A percentile compares a stretch with the other conserved stretches of the same genome.
These are phyloP conservation scores for Russula vinacea DNA, from an alignment of 768 basidiomycete species.

Conservation along the genomic window DNA sequence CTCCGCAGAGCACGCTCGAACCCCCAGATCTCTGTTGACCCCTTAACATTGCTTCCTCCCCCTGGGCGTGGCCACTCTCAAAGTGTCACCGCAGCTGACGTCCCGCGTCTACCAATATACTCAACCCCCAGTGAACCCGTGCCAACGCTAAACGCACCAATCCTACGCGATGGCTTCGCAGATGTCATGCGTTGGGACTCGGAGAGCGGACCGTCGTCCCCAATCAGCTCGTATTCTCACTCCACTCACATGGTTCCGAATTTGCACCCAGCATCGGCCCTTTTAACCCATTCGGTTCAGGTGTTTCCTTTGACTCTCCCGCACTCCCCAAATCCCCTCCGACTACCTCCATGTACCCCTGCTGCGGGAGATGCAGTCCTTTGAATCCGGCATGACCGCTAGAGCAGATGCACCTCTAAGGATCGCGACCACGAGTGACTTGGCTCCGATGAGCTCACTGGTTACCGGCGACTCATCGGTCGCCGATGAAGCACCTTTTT, in stretches of 20 bases:
- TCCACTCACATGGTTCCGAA: conserved; percentile 11
- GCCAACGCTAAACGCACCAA: conserved; percentile 31
- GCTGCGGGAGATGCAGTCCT: conserved; percentile 83
- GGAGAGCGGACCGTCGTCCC: conserved; percentile 38
- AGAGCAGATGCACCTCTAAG: conserved; percentile 45
- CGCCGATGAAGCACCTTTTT: conserved; percentile 7
- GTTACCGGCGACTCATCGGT: not conserved
- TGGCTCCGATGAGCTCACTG: conserved; percentile 8
- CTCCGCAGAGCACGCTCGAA: conserved; percentile 75
- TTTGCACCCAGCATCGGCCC: conserved; percentile 36
- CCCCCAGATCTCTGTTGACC: conserved; percentile 46
- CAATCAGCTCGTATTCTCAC: conserved; percentile 38
- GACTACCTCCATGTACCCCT: conserved; percentile 42
- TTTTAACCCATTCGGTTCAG: conserved; percentile 59
- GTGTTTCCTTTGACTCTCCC: conserved; percentile 61
- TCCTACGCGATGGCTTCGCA: conserved; percentile 53
- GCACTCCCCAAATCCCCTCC: conserved; percentile 47
- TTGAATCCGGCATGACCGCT: conserved; percentile 79
- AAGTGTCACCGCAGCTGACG: conserved; percentile 71
- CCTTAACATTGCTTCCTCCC: conserved; percentile 32
- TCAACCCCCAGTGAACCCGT: conserved; percentile 9
- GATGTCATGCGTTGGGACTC: conserved; percentile 62
- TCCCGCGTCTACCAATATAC: conserved; percentile 42
- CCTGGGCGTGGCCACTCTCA: conserved; percentile 69
- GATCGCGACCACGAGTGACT: not conserved